Evolutionary conservation across 192 early-diverging fungal genomes (phyloP).

Genomic region (Neocallimastix lanati): DNA sequence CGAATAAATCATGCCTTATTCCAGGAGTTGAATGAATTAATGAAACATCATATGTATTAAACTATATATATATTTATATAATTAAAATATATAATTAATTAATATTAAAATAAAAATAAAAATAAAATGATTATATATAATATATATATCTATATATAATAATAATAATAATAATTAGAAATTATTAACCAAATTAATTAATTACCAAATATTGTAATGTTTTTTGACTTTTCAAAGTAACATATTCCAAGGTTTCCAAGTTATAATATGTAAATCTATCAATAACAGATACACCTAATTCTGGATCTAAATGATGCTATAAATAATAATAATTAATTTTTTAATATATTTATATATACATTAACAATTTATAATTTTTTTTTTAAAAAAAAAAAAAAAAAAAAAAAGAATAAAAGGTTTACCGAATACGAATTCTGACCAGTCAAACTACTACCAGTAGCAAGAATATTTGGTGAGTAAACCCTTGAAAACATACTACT

Average conservation of each 20-base stretch:
- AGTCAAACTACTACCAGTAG: conserved; percentile 67
- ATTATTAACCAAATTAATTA: too few relatives aligned
- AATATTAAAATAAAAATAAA: too few relatives aligned
- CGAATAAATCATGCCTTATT: conserved; percentile 67
- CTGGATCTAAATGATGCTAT: conserved; percentile 68
- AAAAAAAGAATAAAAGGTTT: neutral
- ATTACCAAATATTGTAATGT: conserved; percentile 54
- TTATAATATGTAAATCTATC: conserved; percentile 96
- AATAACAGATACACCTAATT: conserved; percentile 92
- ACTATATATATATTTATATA: conserved; percentile 29
- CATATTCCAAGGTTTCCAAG: conserved; percentile 72
- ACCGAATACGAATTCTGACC: conserved; percentile 87
- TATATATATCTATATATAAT: too few relatives aligned
- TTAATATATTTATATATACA: too few relatives aligned
- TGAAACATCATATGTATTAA: conserved; percentile 56
- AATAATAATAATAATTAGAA: too few relatives aligned
- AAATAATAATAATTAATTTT: neutral
- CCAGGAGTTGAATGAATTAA: conserved; percentile 69
- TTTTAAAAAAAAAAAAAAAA: conserved; percentile 1
- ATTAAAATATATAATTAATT: too few relatives aligned
- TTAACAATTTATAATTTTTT: too few relatives aligned
- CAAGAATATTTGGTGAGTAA: conserved; percentile 80
- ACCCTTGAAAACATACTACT: conserved; percentile 90
- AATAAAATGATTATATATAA: too few relatives aligned
- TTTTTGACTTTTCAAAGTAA: conserved; percentile 58